Evolutionary conservation across 1,139 yeast species (phyloP).

Genomic region (Kodamaea derodonti): DNA sequence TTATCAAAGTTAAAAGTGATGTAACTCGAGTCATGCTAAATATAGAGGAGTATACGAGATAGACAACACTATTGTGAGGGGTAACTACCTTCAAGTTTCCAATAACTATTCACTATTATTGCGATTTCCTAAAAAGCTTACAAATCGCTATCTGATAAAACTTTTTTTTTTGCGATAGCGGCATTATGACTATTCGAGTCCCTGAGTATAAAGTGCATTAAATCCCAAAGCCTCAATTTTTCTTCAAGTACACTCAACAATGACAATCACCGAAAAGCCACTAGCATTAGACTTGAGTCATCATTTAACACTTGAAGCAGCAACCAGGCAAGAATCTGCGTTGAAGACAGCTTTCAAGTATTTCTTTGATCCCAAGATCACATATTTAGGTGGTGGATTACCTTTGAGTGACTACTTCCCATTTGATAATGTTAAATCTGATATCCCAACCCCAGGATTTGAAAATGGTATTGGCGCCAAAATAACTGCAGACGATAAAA

Average conservation of each 20-base stretch:
- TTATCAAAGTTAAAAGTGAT: too few species aligned
- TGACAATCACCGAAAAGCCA: conserved; percentile 9
- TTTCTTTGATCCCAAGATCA: conserved; percentile 67
- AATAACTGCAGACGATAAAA: conserved; percentile 46
- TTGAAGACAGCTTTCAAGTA: conserved; percentile 82
- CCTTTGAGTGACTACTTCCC: conserved; percentile 92
- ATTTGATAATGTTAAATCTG: conserved; percentile 67
- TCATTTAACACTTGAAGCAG: conserved; percentile 74
- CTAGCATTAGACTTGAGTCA: conserved; percentile 67
- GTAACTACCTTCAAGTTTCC: too few species aligned
- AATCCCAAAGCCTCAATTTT: not conserved
- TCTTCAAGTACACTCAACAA: not conserved
- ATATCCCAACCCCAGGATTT: conserved; percentile 77
- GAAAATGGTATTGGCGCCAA: conserved; percentile 69
- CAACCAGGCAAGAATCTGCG: conserved; percentile 71
- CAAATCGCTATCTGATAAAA: not conserved
- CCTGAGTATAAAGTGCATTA: not conserved
- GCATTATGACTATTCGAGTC: not conserved
- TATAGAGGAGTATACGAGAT: too few species aligned
- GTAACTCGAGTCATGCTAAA: too few species aligned
- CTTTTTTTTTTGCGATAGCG: not conserved
- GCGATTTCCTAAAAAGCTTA: not conserved
- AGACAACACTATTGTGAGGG: too few species aligned
- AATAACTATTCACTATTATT: not conserved
- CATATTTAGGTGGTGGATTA: conserved; percentile 93